phyloP scores from a whole-genome alignment of 2,329 filamentous ascomycete species.

The Calonectria crousiana region DNA sequence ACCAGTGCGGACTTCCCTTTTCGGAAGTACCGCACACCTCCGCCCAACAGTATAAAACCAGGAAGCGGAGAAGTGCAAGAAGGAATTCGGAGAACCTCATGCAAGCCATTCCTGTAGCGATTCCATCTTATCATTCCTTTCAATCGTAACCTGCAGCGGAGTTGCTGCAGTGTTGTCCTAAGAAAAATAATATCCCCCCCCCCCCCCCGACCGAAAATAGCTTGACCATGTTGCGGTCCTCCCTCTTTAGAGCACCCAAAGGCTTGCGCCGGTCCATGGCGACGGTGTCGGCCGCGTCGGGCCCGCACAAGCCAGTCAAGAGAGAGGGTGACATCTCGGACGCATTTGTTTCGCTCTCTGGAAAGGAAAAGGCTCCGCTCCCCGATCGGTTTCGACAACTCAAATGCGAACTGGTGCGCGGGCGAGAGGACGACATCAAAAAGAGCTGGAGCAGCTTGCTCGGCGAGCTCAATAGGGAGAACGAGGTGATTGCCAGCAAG shows the following conservation, averaged over 20 bases:
- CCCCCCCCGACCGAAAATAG: no score
- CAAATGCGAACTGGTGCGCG: slow-evolving; percentile 65
- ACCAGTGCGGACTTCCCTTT: slow-evolving; percentile 46
- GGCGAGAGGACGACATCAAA: slow-evolving; percentile 60
- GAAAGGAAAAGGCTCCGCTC: slow-evolving; percentile 57
- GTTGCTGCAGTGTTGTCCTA: not conserved
- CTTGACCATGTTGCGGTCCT: slow-evolving; percentile 37
- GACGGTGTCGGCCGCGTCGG: slow-evolving; percentile 30
- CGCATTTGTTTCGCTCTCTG: slow-evolving; percentile 70
- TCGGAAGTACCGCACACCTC: slow-evolving; percentile 42
- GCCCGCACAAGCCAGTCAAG: slow-evolving; percentile 49
- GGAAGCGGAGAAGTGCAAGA: not conserved
- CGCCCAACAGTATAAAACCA: slow-evolving; percentile 35
- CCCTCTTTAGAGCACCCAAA: slow-evolving; percentile 26
- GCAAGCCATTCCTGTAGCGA: not conserved
- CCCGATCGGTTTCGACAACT: slow-evolving; percentile 68
- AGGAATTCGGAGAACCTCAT: not conserved
- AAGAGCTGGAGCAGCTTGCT: slow-evolving; percentile 64
- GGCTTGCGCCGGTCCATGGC: slow-evolving; percentile 33
- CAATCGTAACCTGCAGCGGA: not conserved
- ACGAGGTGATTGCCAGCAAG: slow-evolving; percentile 57
- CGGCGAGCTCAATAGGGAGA: slow-evolving; percentile 58
- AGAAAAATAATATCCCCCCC: not conserved
- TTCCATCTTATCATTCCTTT: not conserved
- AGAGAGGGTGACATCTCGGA: slow-evolving; percentile 73